These are phyloP conservation scores for Alternaria gaisen DNA, from an alignment of 2,329 filamentous ascomycete genomes.

Conservation along the genomic window DNA sequence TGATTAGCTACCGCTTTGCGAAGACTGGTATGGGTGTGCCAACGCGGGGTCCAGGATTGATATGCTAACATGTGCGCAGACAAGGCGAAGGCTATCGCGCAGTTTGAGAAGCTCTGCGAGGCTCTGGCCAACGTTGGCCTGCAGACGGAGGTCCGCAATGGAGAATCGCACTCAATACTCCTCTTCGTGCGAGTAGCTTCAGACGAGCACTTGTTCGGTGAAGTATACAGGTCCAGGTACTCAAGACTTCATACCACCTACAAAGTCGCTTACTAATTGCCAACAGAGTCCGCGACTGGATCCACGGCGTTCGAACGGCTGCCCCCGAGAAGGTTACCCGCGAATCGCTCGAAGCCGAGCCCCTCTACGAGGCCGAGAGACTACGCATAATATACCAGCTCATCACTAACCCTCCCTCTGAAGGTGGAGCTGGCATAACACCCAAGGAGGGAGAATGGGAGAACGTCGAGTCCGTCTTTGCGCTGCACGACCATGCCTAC, in stretches of 20 bases:
- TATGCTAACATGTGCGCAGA: slow-evolving; percentile 58
- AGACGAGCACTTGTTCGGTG: slow-evolving; percentile 75
- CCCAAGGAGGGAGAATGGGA: slow-evolving; percentile 61
- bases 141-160: slow-evolving; percentile 84
- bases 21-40: slow-evolving; percentile 64
- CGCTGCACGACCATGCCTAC: slow-evolving; percentile 60
- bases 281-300: slow-evolving; percentile 85
- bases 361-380: slow-evolving; percentile 86
- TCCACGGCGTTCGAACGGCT: slow-evolving; percentile 82
- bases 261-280: not conserved
- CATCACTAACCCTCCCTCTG: slow-evolving; percentile 58
- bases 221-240: slow-evolving; percentile 82
- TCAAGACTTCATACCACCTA: not conserved
- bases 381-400: slow-evolving; percentile 88
- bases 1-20: slow-evolving; percentile 79
- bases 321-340: slow-evolving; percentile 78
- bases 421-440: slow-evolving; percentile 61
- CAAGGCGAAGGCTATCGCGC: slow-evolving; percentile 72
- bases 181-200: slow-evolving; percentile 85
- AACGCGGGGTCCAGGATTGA: slow-evolving; percentile 9
- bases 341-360: slow-evolving; percentile 73
- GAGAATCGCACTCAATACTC: slow-evolving; percentile 76
- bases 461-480: slow-evolving; percentile 59
- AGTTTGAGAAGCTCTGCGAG: slow-evolving; percentile 80
- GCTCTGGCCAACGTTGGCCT: slow-evolving; percentile 82